These are phyloP conservation scores for Ceratobasidium papillatum DNA, from an alignment of 1,284 basidiomycete species.

Conservation along the genomic window DNA sequence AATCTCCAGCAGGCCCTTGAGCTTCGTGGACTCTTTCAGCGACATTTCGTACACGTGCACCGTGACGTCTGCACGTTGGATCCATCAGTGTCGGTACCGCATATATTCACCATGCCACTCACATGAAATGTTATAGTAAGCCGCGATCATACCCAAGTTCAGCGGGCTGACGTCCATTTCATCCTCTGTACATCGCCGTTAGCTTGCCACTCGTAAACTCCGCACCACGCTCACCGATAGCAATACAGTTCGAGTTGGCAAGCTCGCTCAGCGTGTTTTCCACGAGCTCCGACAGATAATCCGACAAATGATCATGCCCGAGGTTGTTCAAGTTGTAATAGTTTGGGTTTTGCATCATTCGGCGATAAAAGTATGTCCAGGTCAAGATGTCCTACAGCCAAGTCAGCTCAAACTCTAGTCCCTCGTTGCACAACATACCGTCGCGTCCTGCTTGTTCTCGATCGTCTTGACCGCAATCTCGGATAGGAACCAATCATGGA, in stretches of 20 bases:
- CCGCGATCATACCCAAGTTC: slow-evolving; percentile 96
- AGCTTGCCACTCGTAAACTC: slow-evolving; percentile 35
- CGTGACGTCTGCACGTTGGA: slow-evolving; percentile 77
- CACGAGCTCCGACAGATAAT: slow-evolving; percentile 95
- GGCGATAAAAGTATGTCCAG: slow-evolving; percentile 96
- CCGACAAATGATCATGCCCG: slow-evolving; percentile 90
- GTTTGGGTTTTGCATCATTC: slow-evolving; percentile 94
- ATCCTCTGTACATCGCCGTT: slow-evolving; percentile 65
- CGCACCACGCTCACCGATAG: slow-evolving; percentile 70
- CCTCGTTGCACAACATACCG: slow-evolving; percentile 63
- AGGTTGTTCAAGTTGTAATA: slow-evolving; percentile 96
- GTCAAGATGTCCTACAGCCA: slow-evolving; percentile 81
- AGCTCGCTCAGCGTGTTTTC: slow-evolving; percentile 93
- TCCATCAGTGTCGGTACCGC: slow-evolving; percentile 29
- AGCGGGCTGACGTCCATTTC: slow-evolving; percentile 93
- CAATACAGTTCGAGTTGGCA: slow-evolving; percentile 93
- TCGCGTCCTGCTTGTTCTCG: slow-evolving; percentile 97
- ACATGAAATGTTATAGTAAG: slow-evolving; percentile 92
- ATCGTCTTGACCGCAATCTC: slow-evolving; percentile 99
- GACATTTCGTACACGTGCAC: slow-evolving; percentile 97
- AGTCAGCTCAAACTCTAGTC: slow-evolving; percentile 39
- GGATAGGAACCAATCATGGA: slow-evolving; percentile 98
- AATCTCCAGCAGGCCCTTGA: slow-evolving; percentile 96
- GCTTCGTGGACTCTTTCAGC: slow-evolving; percentile 95
- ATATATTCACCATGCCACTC: slow-evolving; percentile 59